Percentiles rank a stretch among this genome's conserved stretches.
Conservation (phyloP, 495 filamentous ascomycete genomes). For the Clohesyomyces aquaticus region DNA sequence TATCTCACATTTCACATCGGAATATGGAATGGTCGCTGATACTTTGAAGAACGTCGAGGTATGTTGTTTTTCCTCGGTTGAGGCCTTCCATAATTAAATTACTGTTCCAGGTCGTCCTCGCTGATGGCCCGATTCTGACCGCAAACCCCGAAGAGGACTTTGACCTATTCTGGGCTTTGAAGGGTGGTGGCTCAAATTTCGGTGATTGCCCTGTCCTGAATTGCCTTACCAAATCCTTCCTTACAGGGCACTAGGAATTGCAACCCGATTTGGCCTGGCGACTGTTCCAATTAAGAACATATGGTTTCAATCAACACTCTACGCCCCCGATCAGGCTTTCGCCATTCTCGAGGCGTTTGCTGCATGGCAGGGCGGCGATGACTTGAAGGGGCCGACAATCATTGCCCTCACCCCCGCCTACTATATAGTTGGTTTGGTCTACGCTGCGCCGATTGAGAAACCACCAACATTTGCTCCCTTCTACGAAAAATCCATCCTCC, state of each 20-base stretch:
- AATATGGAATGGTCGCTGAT: slow-evolving; percentile 22
- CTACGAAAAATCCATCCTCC: neutral
- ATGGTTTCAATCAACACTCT: slow-evolving; percentile 8
- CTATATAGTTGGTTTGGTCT: slow-evolving; percentile 13
- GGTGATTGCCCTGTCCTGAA: slow-evolving; percentile 4
- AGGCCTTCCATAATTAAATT: neutral
- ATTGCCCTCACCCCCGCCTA: neutral
- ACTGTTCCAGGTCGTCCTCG: slow-evolving; percentile 25
- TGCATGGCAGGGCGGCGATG: slow-evolving; percentile 7
- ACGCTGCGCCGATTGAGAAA: neutral
- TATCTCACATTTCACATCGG: slow-evolving; percentile 17
- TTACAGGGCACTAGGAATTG: slow-evolving; percentile 17
- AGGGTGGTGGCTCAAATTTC: slow-evolving; percentile 31
- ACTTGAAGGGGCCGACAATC: slow-evolving; percentile 15
- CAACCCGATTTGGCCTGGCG: slow-evolving; percentile 17
- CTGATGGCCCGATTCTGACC: slow-evolving; percentile 23
- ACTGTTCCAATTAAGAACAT: slow-evolving; percentile 22
- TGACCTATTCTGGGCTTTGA: slow-evolving; percentile 31
- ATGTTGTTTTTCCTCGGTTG: neutral
- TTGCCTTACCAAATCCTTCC: neutral
- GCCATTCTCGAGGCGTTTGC: slow-evolving; percentile 22
- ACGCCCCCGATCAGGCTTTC: slow-evolving; percentile 12
- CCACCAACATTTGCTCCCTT: slow-evolving; percentile 17
- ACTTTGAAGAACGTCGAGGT: slow-evolving; percentile 31
- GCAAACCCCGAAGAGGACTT: slow-evolving; percentile 16